Evolutionary conservation across 495 filamentous ascomycete genomes (phyloP).

Genomic region (Trichocladium antarcticum): DNA sequence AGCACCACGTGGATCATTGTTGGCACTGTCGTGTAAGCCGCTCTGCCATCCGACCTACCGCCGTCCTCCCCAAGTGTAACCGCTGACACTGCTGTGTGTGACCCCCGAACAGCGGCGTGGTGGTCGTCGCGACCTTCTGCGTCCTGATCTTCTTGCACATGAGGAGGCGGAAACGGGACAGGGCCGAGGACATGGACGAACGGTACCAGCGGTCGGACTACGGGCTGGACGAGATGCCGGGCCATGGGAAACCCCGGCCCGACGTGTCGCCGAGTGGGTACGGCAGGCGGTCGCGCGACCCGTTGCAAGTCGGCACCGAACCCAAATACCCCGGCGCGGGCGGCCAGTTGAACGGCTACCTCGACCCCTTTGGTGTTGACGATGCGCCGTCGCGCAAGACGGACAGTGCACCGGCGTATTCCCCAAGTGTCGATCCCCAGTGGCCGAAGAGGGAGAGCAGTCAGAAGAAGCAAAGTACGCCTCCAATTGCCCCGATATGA

Average conservation of each 20-base stretch:
- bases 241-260: background rate
- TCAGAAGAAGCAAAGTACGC: background rate
- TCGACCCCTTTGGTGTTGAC: conserved; percentile 17
- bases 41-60: too few relatives aligned
- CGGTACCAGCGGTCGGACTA: conserved; percentile 21
- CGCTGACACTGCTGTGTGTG: background rate
- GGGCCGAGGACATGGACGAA: conserved; percentile 19
- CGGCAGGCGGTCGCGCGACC: conserved; percentile 9
- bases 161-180: conserved; percentile 16
- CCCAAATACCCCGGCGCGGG: conserved; percentile 1
- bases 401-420: background rate
- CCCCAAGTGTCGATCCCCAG: background rate
- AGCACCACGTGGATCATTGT: conserved; percentile 19
- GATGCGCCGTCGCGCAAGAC: conserved; percentile 1
- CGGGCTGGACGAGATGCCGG: conserved; percentile 17
- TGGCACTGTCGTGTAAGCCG: conserved; percentile 19
- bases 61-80: background rate
- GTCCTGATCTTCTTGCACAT: conserved; percentile 19
- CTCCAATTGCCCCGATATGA: too few relatives aligned
- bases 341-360: conserved; percentile 3
- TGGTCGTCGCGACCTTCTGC: conserved; percentile 8
- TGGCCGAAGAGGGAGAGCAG: conserved; percentile 11
- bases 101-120: conserved; percentile 11
- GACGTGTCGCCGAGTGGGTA: conserved; percentile 1
- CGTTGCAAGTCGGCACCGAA: conserved; percentile 6